Evolutionary conservation across 2,329 filamentous ascomycete genomes (phyloP), one percentile per base, ranked within the genome.

Genomic region (Emergomyces pasteurianus): DNA sequence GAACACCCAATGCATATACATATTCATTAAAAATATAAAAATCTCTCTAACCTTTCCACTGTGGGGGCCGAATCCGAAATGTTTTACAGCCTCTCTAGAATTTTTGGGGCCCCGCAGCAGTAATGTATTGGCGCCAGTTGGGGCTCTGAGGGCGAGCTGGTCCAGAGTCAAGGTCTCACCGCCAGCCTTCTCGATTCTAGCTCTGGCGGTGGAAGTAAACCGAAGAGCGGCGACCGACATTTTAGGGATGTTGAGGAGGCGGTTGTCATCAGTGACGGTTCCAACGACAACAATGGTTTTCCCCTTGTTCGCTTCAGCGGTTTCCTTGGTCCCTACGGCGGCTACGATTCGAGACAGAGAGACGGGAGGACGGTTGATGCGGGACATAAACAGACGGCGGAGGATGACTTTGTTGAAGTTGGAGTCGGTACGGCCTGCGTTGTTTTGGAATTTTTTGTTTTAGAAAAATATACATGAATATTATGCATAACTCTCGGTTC

Each of bases 381-480:
- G 90, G 79, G 91, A 96, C 90, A 94, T 96, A 77, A 96, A 96
- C 65, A 99, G 88, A 75, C 94, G 90, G 78, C 92, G 91, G 74
- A 99, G 89, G 76, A 99, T 86, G 74, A 94, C 89, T 85, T 96
- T 95, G 89, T 99, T 99, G 89, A 99, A 99, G 81, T 85, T 85
- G 68, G 90, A 85, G 79, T 97, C 94, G 77, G 94, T 99, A 77
- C 94, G 92, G 81, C 91, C 90, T 95, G 72, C 59, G 53, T 3
- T 6, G 6, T 53, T n/a, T 53, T 10, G 21, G 34, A 36, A n/a
- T 46, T 46, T 10, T 21, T 46, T 46, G 3, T 53, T 34, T 53
- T 34, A 46, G 38, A 57, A 43, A 56, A 18, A 18, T n/a, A 42
- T 28, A 42, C 21, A 42, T 10, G 21, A 26, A 16, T 14, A 26